phyloP scores from a whole-genome alignment of 2,329 filamentous ascomycete genomes.

The Cladosporium sp. region DNA sequence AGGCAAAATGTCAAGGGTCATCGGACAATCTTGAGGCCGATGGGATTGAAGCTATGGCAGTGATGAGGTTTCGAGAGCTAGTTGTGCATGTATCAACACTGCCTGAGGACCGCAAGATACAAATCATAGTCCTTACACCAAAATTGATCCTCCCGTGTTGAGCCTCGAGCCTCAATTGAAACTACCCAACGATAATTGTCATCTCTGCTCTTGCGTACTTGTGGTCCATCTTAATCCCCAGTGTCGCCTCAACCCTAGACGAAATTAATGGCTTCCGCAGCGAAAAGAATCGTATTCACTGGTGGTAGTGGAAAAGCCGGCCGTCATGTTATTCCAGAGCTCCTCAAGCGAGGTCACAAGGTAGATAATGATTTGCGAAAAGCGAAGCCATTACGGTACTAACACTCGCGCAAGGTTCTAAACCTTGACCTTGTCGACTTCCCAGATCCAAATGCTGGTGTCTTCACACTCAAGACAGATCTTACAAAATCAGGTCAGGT shows the following conservation, averaged over 20 bases:
- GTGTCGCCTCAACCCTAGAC: neutral
- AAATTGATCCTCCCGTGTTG: no score
- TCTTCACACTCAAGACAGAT: conserved; percentile 54
- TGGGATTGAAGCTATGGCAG: neutral
- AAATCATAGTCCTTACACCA: no score
- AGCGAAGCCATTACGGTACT: neutral
- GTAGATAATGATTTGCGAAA: conserved; percentile 15
- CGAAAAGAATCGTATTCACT: conserved; percentile 49
- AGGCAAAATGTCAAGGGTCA: neutral
- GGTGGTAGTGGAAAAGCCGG: conserved; percentile 53
- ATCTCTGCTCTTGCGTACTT: no score
- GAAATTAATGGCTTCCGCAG: conserved; percentile 20
- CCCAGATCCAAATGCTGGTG: conserved; percentile 33
- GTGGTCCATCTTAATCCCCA: no score
- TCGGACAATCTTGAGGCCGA: no score
- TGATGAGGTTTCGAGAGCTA: no score
- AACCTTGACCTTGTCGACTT: conserved; percentile 52
- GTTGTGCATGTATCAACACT: no score
- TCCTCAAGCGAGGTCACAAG: conserved; percentile 48
- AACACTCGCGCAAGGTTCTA: conserved; percentile 34
- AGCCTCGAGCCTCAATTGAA: no score
- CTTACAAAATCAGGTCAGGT: conserved; percentile 54
- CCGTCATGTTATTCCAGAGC: conserved; percentile 51
- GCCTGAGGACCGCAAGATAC: no score
- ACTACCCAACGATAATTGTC: no score